A percentile compares a stretch with the other conserved stretches of the same genome.
Conservation (phyloP, 2,329 filamentous ascomycete genomes). For the Aspergillus caelatus region DNA sequence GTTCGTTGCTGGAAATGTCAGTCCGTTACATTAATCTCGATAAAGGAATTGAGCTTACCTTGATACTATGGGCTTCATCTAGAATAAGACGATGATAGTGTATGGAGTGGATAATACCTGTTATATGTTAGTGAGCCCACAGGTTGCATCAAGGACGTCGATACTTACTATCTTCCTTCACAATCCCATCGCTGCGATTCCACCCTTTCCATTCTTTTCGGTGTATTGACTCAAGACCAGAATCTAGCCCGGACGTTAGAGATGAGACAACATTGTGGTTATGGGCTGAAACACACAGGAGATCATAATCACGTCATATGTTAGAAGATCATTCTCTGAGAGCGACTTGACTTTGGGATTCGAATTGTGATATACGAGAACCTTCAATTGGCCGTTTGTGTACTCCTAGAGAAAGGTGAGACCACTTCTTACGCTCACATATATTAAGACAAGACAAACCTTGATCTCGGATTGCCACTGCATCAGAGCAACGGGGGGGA, state of each 20-base stretch:
- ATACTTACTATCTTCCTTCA: slow-evolving; percentile 70
- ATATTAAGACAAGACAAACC: slow-evolving; percentile 44
- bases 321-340: slow-evolving; percentile 72
- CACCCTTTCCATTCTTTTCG: slow-evolving; percentile 92
- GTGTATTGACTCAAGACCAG: slow-evolving; percentile 82
- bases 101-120: slow-evolving; percentile 77
- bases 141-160: neutral
- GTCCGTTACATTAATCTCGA: neutral
- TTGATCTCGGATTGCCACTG: slow-evolving; percentile 87
- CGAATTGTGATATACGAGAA: slow-evolving; percentile 86
- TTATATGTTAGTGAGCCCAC: slow-evolving; percentile 25
- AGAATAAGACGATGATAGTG: slow-evolving; percentile 89
- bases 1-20: slow-evolving; percentile 57
- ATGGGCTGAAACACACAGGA: slow-evolving; percentile 66
- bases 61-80: slow-evolving; percentile 96
- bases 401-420: slow-evolving; percentile 50
- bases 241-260: slow-evolving; percentile 38
- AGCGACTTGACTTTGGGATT: slow-evolving; percentile 81
- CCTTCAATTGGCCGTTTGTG: slow-evolving; percentile 86
- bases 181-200: slow-evolving; percentile 73
- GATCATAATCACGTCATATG: slow-evolving; percentile 93
- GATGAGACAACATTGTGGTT: neutral
- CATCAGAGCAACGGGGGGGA: slow-evolving; percentile 92
- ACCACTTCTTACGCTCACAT: neutral
- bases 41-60: slow-evolving; percentile 47